These are phyloP conservation scores for Pseudocercospora fuligena DNA, from an alignment of 2,329 filamentous ascomycete species.

Conservation along the genomic window DNA sequence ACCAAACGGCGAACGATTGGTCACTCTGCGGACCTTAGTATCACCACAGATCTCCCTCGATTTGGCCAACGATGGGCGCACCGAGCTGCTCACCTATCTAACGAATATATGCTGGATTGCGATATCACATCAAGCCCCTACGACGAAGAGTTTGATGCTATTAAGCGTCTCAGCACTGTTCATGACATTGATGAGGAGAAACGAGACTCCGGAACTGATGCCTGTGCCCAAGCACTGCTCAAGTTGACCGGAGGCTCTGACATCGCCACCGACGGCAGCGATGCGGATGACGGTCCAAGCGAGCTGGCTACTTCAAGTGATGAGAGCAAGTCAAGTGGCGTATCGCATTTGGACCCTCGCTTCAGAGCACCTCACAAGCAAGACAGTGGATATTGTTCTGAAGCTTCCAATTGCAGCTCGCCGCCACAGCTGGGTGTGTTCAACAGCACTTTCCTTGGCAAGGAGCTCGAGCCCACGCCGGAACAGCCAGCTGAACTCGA, in stretches of 20 bases:
- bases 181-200: slow-evolving; percentile 26
- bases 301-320: slow-evolving; percentile 8
- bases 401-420: slow-evolving; percentile 28
- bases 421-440: slow-evolving; percentile 5
- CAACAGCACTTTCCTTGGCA: slow-evolving; percentile 3
- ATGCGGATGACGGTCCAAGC: not conserved
- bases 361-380: slow-evolving; percentile 27
- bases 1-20: slow-evolving; percentile 12
- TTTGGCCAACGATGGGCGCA: slow-evolving; percentile 32
- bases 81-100: slow-evolving; percentile 31
- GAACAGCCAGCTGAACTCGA: slow-evolving; percentile 11
- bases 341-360: not conserved
- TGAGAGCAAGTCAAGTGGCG: slow-evolving; percentile 4
- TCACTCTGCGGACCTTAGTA: not conserved
- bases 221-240: slow-evolving; percentile 35
- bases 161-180: slow-evolving; percentile 37
- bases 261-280: not conserved
- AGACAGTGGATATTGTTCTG: slow-evolving; percentile 44
- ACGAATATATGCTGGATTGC: slow-evolving; percentile 34
- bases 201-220: slow-evolving; percentile 16
- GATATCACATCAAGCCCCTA: slow-evolving; percentile 32
- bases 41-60: slow-evolving; percentile 21
- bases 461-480: slow-evolving; percentile 12
- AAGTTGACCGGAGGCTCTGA: slow-evolving; percentile 30
- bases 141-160: slow-evolving; percentile 27